Evolutionary conservation across 495 filamentous ascomycete genomes (phyloP).

Genomic region (Usnea hakonensis): DNA sequence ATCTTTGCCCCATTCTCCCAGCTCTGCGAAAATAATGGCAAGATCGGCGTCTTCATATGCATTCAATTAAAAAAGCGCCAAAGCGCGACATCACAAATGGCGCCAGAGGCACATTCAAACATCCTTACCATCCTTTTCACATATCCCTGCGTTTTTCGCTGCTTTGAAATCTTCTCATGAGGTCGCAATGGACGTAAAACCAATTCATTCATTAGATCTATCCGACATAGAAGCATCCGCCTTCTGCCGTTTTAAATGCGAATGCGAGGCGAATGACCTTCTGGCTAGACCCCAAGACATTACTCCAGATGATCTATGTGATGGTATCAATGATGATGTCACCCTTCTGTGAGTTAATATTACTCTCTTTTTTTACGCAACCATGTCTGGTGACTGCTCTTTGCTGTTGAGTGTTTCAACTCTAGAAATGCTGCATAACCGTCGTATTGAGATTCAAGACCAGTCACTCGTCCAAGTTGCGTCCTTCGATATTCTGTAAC

Average conservation of each 20-base stretch:
- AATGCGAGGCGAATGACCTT: background rate
- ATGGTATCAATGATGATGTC: constrained; percentile 11
- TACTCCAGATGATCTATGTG: background rate
- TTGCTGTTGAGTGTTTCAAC: background rate
- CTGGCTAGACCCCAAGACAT: background rate
- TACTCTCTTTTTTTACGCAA: background rate
- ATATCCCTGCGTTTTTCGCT: background rate
- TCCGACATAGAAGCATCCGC: background rate
- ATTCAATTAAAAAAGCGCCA: too few relatives aligned
- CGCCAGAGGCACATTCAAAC: too few relatives aligned
- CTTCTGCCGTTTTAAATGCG: background rate
- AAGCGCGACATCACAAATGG: too few relatives aligned
- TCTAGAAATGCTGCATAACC: too few relatives aligned
- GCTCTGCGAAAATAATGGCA: too few relatives aligned
- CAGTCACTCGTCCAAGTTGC: too few relatives aligned
- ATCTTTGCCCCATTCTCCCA: too few relatives aligned
- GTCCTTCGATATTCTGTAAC: background rate
- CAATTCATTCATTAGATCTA: background rate
- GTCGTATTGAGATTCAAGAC: too few relatives aligned
- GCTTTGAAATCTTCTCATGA: background rate
- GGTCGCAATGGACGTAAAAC: background rate
- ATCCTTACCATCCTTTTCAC: background rate
- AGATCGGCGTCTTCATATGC: too few relatives aligned
- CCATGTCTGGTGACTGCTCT: background rate
- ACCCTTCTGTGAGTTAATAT: constrained; percentile 1